Percentiles rank a stretch among this genome's conserved stretches.
Evolutionary conservation across 202 grass and related monocot genomes (phyloP).

Genomic region (Musa balbisiana): DNA sequence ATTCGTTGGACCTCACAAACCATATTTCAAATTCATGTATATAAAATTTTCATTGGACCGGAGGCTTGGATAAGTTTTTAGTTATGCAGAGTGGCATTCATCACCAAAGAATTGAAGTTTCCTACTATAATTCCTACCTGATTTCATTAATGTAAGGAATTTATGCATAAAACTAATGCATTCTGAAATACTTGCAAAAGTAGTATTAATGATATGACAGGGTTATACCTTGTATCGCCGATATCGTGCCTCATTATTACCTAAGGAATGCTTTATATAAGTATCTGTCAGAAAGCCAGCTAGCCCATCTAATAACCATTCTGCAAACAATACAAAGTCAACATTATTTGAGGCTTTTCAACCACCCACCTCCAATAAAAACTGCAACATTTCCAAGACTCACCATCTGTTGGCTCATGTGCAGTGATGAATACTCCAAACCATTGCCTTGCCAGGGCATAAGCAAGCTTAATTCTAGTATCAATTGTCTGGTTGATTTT

Average conservation of each 20-base stretch:
- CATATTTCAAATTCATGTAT: too few relatives aligned
- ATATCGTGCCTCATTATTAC: conserved; percentile 92
- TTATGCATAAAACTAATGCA: background rate
- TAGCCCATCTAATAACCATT: conserved; percentile 93
- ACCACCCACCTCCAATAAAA: conserved; percentile 21
- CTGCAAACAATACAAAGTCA: conserved; percentile 45
- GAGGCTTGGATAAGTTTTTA: background rate
- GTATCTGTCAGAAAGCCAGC: conserved; percentile 92
- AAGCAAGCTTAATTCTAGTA: conserved; percentile 83
- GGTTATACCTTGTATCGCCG: conserved; percentile 73
- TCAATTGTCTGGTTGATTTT: conserved; percentile 76
- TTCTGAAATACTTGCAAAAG: background rate
- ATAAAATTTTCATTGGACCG: too few relatives aligned
- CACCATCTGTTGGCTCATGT: conserved; percentile 80
- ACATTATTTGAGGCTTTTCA: conserved; percentile 19
- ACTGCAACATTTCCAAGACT: conserved; percentile 25
- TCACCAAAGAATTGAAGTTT: too few relatives aligned
- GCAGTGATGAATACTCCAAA: conserved; percentile 93
- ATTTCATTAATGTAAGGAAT: background rate
- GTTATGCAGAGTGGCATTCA: background rate
- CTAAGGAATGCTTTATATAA: conserved; percentile 83
- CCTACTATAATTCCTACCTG: too few relatives aligned
- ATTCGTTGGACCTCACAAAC: too few relatives aligned
- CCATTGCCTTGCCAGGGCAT: conserved; percentile 88
- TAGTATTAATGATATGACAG: background rate